Percentiles rank a stretch among this genome's conserved stretches.
Evolutionary conservation across 1,284 basidiomycete genomes (phyloP).

Genomic region (Ustilago shanxiensis): DNA sequence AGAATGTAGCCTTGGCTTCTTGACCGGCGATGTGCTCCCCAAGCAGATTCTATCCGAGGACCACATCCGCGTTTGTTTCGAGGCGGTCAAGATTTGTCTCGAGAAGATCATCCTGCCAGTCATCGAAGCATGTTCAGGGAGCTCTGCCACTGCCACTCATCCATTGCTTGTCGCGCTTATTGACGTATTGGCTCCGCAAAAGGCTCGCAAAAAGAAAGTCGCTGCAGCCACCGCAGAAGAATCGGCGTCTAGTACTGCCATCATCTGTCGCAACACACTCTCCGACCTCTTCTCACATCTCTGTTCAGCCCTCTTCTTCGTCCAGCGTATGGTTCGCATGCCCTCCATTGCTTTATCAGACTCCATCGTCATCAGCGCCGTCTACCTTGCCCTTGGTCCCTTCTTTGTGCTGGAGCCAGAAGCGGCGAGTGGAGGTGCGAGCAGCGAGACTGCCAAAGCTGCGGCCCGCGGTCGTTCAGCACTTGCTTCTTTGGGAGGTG

Average conservation of each 20-base stretch:
- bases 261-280: slow-evolving; percentile 49
- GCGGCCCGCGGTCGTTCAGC: slow-evolving; percentile 42
- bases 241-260: slow-evolving; percentile 30
- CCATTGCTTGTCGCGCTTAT: slow-evolving; percentile 69
- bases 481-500: slow-evolving; percentile 50
- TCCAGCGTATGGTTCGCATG: slow-evolving; percentile 70
- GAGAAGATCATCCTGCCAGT: slow-evolving; percentile 86
- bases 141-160: slow-evolving; percentile 30
- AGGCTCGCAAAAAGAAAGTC: slow-evolving; percentile 47
- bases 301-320: slow-evolving; percentile 65
- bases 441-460: slow-evolving; percentile 39
- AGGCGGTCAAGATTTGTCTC: slow-evolving; percentile 82
- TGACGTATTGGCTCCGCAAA: slow-evolving; percentile 43
- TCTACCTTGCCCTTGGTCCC: slow-evolving; percentile 90
- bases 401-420: slow-evolving; percentile 83
- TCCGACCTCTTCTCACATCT: slow-evolving; percentile 54
- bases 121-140: slow-evolving; percentile 76
- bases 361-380: slow-evolving; percentile 80
- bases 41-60: slow-evolving; percentile 89
- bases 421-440: slow-evolving; percentile 24
- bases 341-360: slow-evolving; percentile 71
- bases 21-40: slow-evolving; percentile 81
- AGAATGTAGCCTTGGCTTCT: slow-evolving; percentile 82
- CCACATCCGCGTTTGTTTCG: slow-evolving; percentile 82
- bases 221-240: slow-evolving; percentile 14